Evolutionary conservation across 306 rosid genomes (phyloP).

Genomic region (Ziziphus jujuba): DNA sequence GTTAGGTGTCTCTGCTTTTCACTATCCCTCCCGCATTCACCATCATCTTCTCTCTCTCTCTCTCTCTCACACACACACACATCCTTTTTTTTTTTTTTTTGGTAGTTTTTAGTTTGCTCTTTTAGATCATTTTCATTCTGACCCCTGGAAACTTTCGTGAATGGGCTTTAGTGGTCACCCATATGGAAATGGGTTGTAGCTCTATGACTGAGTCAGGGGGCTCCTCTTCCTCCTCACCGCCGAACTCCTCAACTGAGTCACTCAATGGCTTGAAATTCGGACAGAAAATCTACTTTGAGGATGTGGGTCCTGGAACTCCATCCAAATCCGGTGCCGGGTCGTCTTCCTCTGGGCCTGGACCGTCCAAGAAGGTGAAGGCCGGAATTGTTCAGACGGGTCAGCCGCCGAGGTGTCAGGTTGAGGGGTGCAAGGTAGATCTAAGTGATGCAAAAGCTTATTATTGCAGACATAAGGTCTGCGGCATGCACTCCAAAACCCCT

Average conservation of each 20-base stretch:
- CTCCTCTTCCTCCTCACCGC: slow-evolving; percentile 47
- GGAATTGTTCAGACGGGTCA: slow-evolving; percentile 42
- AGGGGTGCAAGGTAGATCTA: slow-evolving; percentile 88
- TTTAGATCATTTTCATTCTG: not conserved
- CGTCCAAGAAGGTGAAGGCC: slow-evolving; percentile 50
- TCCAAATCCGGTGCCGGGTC: slow-evolving; percentile 38
- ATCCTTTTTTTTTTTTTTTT: slow-evolving; percentile 3
- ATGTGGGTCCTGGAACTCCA: slow-evolving; percentile 40
- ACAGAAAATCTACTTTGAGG: slow-evolving; percentile 74
- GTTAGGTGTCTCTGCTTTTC: slow-evolving; percentile 59
- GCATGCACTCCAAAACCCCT: slow-evolving; percentile 83
- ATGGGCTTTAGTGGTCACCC: slow-evolving; percentile 34
- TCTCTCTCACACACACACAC: slow-evolving; percentile 27
- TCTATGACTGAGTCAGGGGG: slow-evolving; percentile 52
- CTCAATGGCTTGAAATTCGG: slow-evolving; percentile 79
- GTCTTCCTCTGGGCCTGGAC: slow-evolving; percentile 37
- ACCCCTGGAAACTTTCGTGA: slow-evolving; percentile 25
- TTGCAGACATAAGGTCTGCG: slow-evolving; percentile 88
- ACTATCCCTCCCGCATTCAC: slow-evolving; percentile 21
- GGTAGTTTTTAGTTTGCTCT: not conserved
- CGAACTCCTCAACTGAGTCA: slow-evolving; percentile 56
- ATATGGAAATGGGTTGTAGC: slow-evolving; percentile 57
- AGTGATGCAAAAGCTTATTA: slow-evolving; percentile 82
- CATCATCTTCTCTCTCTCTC: slow-evolving; percentile 18
- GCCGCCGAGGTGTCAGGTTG: slow-evolving; percentile 92